phyloP scores from a whole-genome alignment of 371 early-diverging fungal species.

The Syncephalastrum contaminatum region DNA sequence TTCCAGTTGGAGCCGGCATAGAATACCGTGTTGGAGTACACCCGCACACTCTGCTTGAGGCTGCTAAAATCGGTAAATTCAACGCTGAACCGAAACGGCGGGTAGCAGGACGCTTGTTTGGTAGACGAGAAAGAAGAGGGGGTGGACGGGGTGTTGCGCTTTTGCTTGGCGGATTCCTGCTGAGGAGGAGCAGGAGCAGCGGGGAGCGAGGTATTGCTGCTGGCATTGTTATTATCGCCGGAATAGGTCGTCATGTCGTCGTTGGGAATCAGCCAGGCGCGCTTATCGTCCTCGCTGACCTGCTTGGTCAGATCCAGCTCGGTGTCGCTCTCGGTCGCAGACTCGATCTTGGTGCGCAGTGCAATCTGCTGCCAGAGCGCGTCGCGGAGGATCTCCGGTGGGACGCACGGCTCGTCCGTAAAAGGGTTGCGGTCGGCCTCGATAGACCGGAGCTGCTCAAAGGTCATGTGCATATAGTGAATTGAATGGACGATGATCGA shows the following conservation, averaged over 20 bases:
- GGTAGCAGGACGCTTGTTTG: constrained; percentile 37
- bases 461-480: constrained; percentile 59
- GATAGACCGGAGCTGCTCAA: constrained; percentile 51
- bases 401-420: constrained; percentile 33
- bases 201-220: constrained; percentile 2
- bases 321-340: constrained; percentile 35
- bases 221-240: constrained; percentile 22
- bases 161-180: no score
- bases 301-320: constrained; percentile 28
- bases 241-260: constrained; percentile 57
- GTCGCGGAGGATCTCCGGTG: constrained; percentile 37
- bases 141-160: background rate
- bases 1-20: constrained; percentile 68
- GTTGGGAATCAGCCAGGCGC: constrained; percentile 33
- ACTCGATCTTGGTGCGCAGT: constrained; percentile 48
- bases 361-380: constrained; percentile 58
- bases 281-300: constrained; percentile 4
- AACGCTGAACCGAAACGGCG: constrained; percentile 61
- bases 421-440: constrained; percentile 43
- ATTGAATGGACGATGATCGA: constrained; percentile 37
- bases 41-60: constrained; percentile 35
- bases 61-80: constrained; percentile 43
- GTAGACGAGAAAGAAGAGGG: no score
- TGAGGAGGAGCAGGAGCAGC: background rate
- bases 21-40: constrained; percentile 52